Evolutionary conservation across 805 yeast genomes (phyloP).

Genomic region (Cyberlindnera veronae): DNA sequence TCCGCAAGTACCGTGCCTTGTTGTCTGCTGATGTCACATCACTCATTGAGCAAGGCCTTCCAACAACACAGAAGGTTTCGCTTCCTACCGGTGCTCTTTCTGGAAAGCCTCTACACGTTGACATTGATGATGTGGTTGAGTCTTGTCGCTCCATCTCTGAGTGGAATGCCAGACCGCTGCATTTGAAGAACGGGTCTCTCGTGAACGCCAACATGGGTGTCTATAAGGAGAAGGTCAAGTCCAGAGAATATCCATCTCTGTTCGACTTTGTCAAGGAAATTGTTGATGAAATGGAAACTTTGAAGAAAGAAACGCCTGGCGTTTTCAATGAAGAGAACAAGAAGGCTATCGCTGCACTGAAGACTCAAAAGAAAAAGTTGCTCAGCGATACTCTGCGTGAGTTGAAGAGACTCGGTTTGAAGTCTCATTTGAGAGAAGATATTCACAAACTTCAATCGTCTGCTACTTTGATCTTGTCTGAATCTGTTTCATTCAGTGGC

Average conservation of each 20-base stretch:
- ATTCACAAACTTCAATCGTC: slow-evolving; percentile 60
- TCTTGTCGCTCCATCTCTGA: slow-evolving; percentile 30
- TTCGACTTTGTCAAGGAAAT: slow-evolving; percentile 53
- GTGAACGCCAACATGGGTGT: slow-evolving; percentile 55
- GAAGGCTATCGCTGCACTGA: slow-evolving; percentile 64
- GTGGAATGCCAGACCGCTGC: slow-evolving; percentile 56
- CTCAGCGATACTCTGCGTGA: slow-evolving; percentile 76
- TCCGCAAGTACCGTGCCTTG: slow-evolving; percentile 72
- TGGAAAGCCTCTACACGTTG: slow-evolving; percentile 7
- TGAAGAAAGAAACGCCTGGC: slow-evolving; percentile 76
- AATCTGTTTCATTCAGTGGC: slow-evolving; percentile 42
- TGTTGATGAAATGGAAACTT: slow-evolving; percentile 52
- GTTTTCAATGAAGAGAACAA: slow-evolving; percentile 69
- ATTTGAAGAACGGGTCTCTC: slow-evolving; percentile 47
- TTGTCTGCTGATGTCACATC: slow-evolving; percentile 48
- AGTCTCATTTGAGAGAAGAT: slow-evolving; percentile 60
- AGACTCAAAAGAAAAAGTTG: slow-evolving; percentile 74
- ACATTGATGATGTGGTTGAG: slow-evolving; percentile 11
- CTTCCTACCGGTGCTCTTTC: slow-evolving; percentile 6
- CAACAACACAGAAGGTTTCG: slow-evolving; percentile 21
- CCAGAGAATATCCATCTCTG: slow-evolving; percentile 44
- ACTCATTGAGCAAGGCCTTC: slow-evolving; percentile 60
- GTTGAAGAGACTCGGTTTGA: slow-evolving; percentile 72
- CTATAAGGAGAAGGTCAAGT: slow-evolving; percentile 35
- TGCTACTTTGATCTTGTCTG: slow-evolving; percentile 58